phyloP scores from a whole-genome alignment of 1,139 yeast species.

The Geotrichum australiense region DNA sequence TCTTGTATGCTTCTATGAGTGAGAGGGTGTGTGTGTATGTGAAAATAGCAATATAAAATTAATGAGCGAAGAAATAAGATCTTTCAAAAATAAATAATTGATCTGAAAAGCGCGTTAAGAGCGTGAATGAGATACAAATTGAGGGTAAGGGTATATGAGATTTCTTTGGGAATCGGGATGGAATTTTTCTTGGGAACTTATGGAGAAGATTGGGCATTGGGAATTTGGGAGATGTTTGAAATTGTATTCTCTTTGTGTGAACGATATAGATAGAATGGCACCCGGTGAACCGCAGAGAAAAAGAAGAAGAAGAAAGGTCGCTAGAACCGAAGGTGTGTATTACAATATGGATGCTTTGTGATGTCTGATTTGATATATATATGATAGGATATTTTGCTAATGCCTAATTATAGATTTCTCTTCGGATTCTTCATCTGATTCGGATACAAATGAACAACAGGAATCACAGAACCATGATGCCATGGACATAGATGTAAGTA shows the following conservation, averaged over 20 bases:
- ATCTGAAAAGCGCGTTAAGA: not conserved
- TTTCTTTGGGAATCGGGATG: not conserved
- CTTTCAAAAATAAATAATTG: not conserved
- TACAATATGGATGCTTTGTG: not conserved
- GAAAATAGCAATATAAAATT: too few species aligned
- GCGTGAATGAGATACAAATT: not conserved
- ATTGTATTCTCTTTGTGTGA: too few species aligned
- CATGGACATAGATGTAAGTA: too few species aligned
- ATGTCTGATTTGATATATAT: not conserved
- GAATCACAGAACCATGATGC: too few species aligned
- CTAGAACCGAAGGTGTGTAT: conserved; percentile 31
- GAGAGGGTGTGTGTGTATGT: too few species aligned
- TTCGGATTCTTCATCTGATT: conserved; percentile 25
- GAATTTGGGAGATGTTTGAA: too few species aligned
- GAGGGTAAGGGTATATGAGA: conserved; percentile 2
- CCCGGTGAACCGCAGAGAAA: conserved; percentile 20
- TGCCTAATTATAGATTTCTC: conserved; percentile 25
- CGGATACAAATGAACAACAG: conserved; percentile 17
- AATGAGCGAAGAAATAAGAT: too few species aligned
- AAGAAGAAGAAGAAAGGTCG: conserved; percentile 30
- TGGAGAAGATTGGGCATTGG: too few species aligned
- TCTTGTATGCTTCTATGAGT: too few species aligned
- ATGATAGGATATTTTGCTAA: not conserved
- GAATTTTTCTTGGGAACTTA: too few species aligned
- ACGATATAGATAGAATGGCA: conserved; percentile 12